Evolutionary conservation across 2,329 filamentous ascomycete genomes (phyloP).

Genomic region (Pseudogymnoascus pannorum): DNA sequence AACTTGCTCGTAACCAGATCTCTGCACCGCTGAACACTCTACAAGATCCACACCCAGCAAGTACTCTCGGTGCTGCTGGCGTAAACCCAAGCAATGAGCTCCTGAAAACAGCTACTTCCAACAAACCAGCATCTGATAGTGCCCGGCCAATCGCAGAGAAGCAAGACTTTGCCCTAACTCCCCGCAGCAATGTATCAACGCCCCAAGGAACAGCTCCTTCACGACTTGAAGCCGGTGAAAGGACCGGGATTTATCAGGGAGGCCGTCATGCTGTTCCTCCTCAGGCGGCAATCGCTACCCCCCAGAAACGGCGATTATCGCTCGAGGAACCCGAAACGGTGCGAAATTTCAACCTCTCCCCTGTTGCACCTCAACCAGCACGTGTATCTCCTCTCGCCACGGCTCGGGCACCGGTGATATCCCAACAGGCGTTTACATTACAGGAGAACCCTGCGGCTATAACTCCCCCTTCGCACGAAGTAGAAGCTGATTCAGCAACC

Average conservation of each 20-base stretch:
- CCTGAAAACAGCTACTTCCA: neutral
- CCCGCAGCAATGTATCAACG: conserved; percentile 5
- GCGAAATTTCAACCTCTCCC: conserved; percentile 61
- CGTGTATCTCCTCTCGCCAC: conserved; percentile 55
- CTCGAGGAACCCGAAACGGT: conserved; percentile 24
- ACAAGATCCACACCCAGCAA: neutral
- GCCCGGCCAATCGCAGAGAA: neutral
- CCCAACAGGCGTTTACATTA: conserved; percentile 20
- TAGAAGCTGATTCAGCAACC: conserved; percentile 44
- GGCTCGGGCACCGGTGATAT: conserved; percentile 30
- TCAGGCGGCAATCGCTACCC: neutral
- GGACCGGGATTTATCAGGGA: neutral
- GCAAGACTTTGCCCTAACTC: neutral
- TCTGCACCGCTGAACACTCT: neutral
- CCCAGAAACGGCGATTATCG: neutral
- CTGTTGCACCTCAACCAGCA: conserved; percentile 67
- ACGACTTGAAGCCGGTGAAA: neutral
- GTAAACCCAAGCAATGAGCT: conserved; percentile 3
- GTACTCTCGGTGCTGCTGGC: neutral
- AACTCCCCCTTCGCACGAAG: conserved; percentile 49
- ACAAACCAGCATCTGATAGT: neutral
- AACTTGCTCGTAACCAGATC: neutral
- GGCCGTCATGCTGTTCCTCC: neutral
- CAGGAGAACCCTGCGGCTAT: conserved; percentile 40
- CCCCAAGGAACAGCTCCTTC: neutral